Base-by-base conservation (phyloP, 306 rosid species). In the Hippophae tibetana region DNA sequence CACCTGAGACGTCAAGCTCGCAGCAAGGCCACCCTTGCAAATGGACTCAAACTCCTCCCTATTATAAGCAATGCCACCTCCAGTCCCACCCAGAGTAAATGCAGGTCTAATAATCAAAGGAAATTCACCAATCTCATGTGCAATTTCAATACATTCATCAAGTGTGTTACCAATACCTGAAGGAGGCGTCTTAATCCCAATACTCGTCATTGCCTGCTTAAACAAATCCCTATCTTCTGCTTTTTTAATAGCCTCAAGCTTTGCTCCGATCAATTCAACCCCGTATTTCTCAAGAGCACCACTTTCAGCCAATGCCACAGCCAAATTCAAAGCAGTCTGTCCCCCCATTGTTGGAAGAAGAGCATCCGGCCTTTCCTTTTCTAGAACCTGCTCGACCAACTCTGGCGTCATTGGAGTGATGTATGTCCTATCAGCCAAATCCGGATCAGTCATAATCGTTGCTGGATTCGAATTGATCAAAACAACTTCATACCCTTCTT, bases 371-470 rank as follows among this genome's bases (percentile, higher is more conserved):
- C 95, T 93, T 73, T 93, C 99, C 54, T 80, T 66, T 45, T 80
- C 95, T 12, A 93, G 79, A 1, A 89, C 86, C 44, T 82, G 82
- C 76, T 93, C 99, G 1, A 93, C 95, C 47, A 89, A 62, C 7
- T 89, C 97, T 0, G 99, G 94, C 3, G 97, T 93, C 97, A 93
- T 93, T 6, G 97, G 99, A 1, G 97, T 71, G 27, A 93, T 69
- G 63, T 89, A 93, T 1, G 99, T 89, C 74, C 85, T 65, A 52
- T 89, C 84, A 6, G 97, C 94, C 69, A 78, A 64, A 0, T 89
- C 97, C 6, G 97, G 99, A 81, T 93, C 99, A 6, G 99, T 93
- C 99, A 93, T 93, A 41, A 93, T 93, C 31, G 99, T 93, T 0
- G 99, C 99, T 0, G 99, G 97, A 58, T 93, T 93, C 3, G 99